Conservation (phyloP, 2,329 filamentous ascomycete species). For the Sporothrix sp. region DNA sequence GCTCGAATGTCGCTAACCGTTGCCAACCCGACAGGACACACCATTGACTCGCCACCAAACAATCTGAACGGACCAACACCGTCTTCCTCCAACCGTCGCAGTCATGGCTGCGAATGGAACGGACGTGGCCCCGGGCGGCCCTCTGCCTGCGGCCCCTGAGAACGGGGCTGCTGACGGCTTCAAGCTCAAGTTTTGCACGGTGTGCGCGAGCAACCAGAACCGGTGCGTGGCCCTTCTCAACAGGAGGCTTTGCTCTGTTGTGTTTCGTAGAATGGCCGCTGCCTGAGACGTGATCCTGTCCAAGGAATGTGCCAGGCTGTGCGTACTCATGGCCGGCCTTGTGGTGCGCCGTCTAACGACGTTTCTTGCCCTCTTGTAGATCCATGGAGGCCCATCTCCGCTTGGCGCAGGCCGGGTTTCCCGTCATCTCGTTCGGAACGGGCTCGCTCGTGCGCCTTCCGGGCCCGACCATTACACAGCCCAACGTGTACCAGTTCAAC, state of each 20-base stretch:
- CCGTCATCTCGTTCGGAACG: constrained; percentile 97
- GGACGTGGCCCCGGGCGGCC: not conserved
- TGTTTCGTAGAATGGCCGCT: not conserved
- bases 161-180: constrained; percentile 50
- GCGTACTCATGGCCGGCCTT: no score
- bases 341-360: no score
- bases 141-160: constrained; percentile 29
- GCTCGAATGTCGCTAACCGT: not conserved
- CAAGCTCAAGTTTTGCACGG: constrained; percentile 94
- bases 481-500: constrained; percentile 98
- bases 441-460: constrained; percentile 89
- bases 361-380: constrained; percentile 30
- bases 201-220: constrained; percentile 98
- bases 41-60: no score
- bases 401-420: constrained; percentile 75
- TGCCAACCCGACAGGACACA: not conserved
- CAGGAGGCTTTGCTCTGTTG: no score
- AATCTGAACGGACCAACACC: no score
- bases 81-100: not conserved
- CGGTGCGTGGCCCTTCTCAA: constrained; percentile 45
- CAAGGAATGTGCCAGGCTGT: no score
- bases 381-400: constrained; percentile 99
- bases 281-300: no score
- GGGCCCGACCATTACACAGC: constrained; percentile 81
- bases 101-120: constrained; percentile 3